Evolutionary conservation across 1,284 basidiomycete species (phyloP), one percentile per base, ranked within the genome.

Genomic region (Paramarasmius palmivorus): DNA sequence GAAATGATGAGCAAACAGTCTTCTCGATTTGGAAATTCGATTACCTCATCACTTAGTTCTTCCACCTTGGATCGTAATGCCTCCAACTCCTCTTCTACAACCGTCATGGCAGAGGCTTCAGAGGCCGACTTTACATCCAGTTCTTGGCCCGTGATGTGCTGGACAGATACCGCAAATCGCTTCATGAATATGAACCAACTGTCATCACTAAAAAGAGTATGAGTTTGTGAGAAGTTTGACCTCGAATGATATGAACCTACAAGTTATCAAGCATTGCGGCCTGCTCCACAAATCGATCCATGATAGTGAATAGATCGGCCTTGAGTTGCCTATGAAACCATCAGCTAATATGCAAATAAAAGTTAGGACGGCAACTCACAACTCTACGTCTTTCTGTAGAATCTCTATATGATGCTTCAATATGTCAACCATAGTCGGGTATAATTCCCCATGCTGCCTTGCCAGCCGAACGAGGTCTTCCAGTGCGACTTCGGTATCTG

Each of bases 241-340:
- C n/a, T n/a, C n/a, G n/a, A 23, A 46, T 6, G 19, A 40, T 35
- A 47, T 56, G 42, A 41, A 66, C 82, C 58, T 63, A 86, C 86
- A 91, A 81, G 63, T 83, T 79, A 56, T 83, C 81, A 2, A 89
- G 69, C 54, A 76, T 64, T 1, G 77, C 73, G 4, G 80, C 73
- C 56, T 88, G 82, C 58, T 88, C 83, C n/a, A 89, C 74, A 57
- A 94, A 90, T 46, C 77, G 81, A 50, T 85, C 82, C 23, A 90
- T 59, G 29, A 92, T 73, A 3, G 77, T 76, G 40, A 92, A 74
- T 0, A 86, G 61, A 55, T 87, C 79, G 1, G 73, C 70, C 65
- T 90, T 90, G 48, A 88, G 72, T 57, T 84, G 77, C 25, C 87
- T 90, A 52, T n/a, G 44, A 48, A 50, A 29, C 19, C 17, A 9